Percentiles rank a stretch among this genome's conserved stretches.
These are phyloP conservation scores for Climacium dendroides DNA, from an alignment of 225 moss, liverwort and hornwort genomes.

Conservation along the genomic window DNA sequence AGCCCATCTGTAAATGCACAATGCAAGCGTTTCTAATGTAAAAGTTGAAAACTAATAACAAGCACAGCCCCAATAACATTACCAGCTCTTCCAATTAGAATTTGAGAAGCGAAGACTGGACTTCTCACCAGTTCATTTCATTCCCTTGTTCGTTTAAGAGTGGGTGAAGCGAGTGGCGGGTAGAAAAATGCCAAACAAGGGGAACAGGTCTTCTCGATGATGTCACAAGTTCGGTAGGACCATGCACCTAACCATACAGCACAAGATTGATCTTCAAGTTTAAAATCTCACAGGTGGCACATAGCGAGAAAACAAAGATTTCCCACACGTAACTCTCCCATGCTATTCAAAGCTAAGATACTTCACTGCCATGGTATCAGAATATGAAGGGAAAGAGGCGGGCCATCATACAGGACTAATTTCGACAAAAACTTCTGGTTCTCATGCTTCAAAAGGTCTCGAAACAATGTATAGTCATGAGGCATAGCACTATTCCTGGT, in stretches of 20 bases:
- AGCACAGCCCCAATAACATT: background rate
- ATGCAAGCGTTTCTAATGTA: background rate
- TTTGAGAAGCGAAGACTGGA: background rate
- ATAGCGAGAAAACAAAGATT: background rate
- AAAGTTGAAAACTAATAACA: background rate
- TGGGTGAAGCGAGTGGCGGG: slow-evolving; percentile 62
- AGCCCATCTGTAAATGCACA: background rate
- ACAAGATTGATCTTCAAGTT: background rate
- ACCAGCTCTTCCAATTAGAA: background rate
- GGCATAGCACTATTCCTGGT: background rate
- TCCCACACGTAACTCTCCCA: background rate
- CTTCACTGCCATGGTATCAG: background rate
- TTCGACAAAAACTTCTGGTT: background rate
- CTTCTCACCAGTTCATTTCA: slow-evolving; percentile 60
- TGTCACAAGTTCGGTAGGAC: slow-evolving; percentile 90
- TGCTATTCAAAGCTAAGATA: background rate
- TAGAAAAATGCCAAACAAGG: slow-evolving; percentile 89
- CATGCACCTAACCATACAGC: slow-evolving; percentile 57
- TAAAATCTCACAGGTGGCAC: background rate
- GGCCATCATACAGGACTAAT: background rate
- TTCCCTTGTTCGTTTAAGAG: slow-evolving; percentile 74
- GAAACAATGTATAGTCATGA: background rate
- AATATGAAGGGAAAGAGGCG: background rate
- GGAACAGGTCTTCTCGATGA: slow-evolving; percentile 82
- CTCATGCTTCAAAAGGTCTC: background rate